These are phyloP conservation scores for Scheffersomyces parashehatae DNA, from an alignment of 1,139 yeast genomes.

Conservation along the genomic window DNA sequence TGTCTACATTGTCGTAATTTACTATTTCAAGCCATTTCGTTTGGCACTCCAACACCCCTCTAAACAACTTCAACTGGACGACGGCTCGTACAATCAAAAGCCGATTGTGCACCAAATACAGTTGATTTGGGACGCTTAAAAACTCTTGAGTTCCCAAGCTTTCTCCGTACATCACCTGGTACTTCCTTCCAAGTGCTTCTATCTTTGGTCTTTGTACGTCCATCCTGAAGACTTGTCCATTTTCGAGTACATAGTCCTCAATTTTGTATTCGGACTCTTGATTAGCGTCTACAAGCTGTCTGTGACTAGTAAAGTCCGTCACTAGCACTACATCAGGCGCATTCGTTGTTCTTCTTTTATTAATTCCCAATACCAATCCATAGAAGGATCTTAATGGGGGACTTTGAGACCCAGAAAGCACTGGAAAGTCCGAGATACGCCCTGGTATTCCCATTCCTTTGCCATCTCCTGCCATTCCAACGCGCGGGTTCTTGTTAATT, in stretches of 20 bases:
- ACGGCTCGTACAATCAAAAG: slow-evolving; percentile 7
- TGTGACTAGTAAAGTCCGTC: slow-evolving; percentile 8
- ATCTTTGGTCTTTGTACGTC: slow-evolving; percentile 3
- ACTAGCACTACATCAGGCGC: slow-evolving; percentile 8
- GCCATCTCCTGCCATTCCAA: too few species aligned
- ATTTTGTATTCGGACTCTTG: background rate
- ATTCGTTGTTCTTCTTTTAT: slow-evolving; percentile 1
- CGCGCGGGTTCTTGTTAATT: too few species aligned
- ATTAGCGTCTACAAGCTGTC: background rate
- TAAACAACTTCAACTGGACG: slow-evolving; percentile 5
- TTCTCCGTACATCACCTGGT: background rate
- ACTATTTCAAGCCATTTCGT: background rate
- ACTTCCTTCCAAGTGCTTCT: background rate
- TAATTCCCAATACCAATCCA: slow-evolving; percentile 2
- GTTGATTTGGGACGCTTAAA: background rate
- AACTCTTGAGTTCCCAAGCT: background rate
- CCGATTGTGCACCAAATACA: slow-evolving; percentile 3
- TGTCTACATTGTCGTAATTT: too few species aligned
- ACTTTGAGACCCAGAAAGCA: too few species aligned
- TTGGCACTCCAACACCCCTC: slow-evolving; percentile 7
- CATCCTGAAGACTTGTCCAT: slow-evolving; percentile 7
- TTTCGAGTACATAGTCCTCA: slow-evolving; percentile 4
- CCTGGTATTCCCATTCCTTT: too few species aligned
- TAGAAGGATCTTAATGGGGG: too few species aligned
- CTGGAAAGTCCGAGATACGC: too few species aligned